A percentile compares a stretch with the other conserved stretches of the same genome.
Conservation (phyloP, 371 early-diverging fungal species). For the Mortierella polycephala region DNA sequence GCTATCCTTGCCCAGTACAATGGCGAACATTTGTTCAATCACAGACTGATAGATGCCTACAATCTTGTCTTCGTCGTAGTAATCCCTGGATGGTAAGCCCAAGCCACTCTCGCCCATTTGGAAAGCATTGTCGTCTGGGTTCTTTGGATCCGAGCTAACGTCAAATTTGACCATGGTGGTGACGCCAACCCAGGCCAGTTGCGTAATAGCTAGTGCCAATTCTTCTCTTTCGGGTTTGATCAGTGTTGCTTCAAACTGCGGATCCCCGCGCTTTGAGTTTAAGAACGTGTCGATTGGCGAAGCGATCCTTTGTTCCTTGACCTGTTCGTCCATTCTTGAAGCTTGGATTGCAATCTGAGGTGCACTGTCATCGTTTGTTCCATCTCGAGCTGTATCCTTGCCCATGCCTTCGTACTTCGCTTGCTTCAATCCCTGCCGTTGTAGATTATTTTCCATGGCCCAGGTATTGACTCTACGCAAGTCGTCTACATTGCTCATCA, state of each 20-base stretch:
- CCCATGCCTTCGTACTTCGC: neutral
- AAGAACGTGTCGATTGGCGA: slow-evolving; percentile 6
- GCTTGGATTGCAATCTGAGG: too few relatives aligned
- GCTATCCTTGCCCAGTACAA: slow-evolving; percentile 38
- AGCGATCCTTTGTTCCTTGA: neutral
- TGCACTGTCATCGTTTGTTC: neutral
- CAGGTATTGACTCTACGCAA: neutral
- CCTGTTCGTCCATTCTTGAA: neutral
- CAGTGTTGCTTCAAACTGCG: neutral
- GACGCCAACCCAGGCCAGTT: slow-evolving; percentile 40
- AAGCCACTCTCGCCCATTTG: slow-evolving; percentile 61
- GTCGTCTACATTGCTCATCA: neutral
- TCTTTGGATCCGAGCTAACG: slow-evolving; percentile 60
- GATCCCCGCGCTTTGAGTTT: neutral
- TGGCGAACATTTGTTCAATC: slow-evolving; percentile 50
- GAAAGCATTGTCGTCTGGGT: slow-evolving; percentile 61
- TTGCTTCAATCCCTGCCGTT: too few relatives aligned
- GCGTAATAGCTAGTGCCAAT: slow-evolving; percentile 31
- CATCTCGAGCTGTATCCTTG: neutral
- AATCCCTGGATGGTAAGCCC: slow-evolving; percentile 68
- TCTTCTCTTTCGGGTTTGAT: slow-evolving; percentile 16
- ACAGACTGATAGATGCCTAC: slow-evolving; percentile 54
- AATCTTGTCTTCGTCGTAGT: slow-evolving; percentile 62
- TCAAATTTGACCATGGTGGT: slow-evolving; percentile 53
- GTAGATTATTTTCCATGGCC: too few relatives aligned